Evolutionary conservation across 2,329 filamentous ascomycete species (phyloP), one percentile per base, ranked within the genome.

Genomic region (Zopfia rhizophila): DNA sequence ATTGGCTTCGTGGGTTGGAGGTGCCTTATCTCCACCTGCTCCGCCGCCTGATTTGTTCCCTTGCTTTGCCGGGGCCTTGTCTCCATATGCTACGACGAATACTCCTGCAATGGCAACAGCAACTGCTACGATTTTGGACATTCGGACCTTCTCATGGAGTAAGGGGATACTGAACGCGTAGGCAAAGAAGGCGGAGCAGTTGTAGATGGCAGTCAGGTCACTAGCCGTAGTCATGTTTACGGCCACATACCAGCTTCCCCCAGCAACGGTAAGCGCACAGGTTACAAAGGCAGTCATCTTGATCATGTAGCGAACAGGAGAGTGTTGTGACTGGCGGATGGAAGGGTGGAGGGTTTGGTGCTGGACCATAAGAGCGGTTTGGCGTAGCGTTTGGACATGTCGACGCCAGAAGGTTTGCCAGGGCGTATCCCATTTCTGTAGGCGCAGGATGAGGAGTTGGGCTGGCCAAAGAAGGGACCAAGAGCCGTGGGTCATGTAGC

Each of bases 121-220:
- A 1, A 99, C 94, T 3, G 93, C 90, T 38, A 95, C 69, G 19
- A 91, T 86, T 77, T 99, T 99, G 74, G 90, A 90, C 25, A 87
- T 75, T 16, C 90, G 86, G 10, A 97, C 75, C 56, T 88, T 90
- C 72, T 99, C 94, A 45, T 89, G 86, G 2, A 99, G 79, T 13
- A 99, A 75, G 1, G 92, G 91, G 31, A 99, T 91, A 32, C 90
- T 95, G 69, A 99, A 99, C 10, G 90, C 93, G 68, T 99, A 99
- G 36, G 94, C 94, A 71, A 99, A 99, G 75, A 99, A 99, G 47
- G 94, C 93, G 40, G 90, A 96, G 79, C 94, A 99, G 75, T 99
- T 99, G 82, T 99, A 99, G 61, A 99, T 99, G 41, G 94, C 94
- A 1, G 94, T 99, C 61, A 99, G 75, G 72, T 99, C 94, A 56